Evolutionary conservation across 148 eudicot genomes (phyloP), one percentile per base, ranked within the genome.

Genomic region (Suaeda aralocaspica): DNA sequence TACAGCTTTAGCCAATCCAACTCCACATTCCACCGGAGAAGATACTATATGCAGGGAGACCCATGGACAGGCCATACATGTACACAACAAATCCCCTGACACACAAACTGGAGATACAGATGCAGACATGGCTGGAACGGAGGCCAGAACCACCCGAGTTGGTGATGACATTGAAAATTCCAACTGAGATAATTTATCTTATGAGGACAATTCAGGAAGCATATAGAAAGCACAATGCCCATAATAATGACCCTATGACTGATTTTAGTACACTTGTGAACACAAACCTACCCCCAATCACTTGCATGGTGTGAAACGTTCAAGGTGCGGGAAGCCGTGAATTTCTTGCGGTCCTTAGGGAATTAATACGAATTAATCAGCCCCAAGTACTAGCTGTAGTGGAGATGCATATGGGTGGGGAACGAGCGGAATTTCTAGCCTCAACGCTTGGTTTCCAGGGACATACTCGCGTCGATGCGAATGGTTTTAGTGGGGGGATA

Each of bases 401-500:
- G 0, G 64, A 59, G 8, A 59, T 24, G 0, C 64, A 33, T n/a
- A 59, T 59, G 44, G 64, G 64, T 16, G 64, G 64, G 0, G 64
- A 31, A 1, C 42, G 19, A 0, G 64, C 64, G 4, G 0, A 15
- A 16, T 7, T 6, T 0, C 26, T 57, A 1, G 34, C 33, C 1
- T 13, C 16, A 3, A 9, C 33, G 1, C 22, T 59, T 1, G 24
- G 44, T 5, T 56, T 2, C 14, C 1, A 5, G 0, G 59, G 59
- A 0, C 33, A 56, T 26, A 13, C 14, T 6, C 2, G 64, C 0
- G 25, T 59, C 0, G 64, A 59, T 34, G 64, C 64, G 0, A 0
- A 33, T 18, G 64, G 64, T 1, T 59, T 59, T 31, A 59, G 64
- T 16, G 64, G 64, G 42, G 64, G 9, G 9, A 59, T 59, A 30